phyloP scores from a whole-genome alignment of 805 yeast species.

The Wickerhamiella parazyma region DNA sequence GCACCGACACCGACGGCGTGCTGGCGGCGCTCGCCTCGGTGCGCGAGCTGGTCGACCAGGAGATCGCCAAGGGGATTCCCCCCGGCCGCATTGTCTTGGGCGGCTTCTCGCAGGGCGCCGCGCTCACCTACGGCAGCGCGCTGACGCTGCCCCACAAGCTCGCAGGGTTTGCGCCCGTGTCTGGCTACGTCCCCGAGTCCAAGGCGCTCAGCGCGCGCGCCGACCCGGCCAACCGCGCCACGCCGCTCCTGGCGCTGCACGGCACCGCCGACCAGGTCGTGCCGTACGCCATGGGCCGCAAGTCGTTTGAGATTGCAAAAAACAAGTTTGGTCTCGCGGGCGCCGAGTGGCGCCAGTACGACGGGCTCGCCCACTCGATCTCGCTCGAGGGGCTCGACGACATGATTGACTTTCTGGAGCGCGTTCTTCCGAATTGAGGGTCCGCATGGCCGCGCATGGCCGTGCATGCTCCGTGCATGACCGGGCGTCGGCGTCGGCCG shows the following conservation, averaged over 20 bases:
- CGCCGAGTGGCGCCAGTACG: constrained; percentile 39
- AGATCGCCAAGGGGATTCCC: constrained; percentile 26
- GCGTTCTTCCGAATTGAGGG: constrained; percentile 18
- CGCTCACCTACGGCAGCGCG: constrained; percentile 39
- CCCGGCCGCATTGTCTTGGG: constrained; percentile 61
- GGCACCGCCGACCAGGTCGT: constrained; percentile 70
- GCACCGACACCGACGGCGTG: constrained; percentile 30
- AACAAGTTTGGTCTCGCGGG: constrained; percentile 31
- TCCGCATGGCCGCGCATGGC: no score
- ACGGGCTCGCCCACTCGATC: constrained; percentile 56
- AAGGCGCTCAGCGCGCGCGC: constrained; percentile 14
- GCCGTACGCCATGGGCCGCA: constrained; percentile 29
- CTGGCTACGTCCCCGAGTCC: constrained; percentile 49
- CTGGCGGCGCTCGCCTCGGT: constrained; percentile 22
- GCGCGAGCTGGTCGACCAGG: constrained; percentile 23
- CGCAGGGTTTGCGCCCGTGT: constrained; percentile 65
- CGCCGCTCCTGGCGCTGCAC: constrained; percentile 82
- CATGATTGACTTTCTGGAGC: constrained; percentile 34
- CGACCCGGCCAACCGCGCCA: constrained; percentile 35
- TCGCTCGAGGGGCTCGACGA: constrained; percentile 52
- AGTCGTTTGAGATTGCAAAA: constrained; percentile 34
- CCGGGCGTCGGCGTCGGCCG: no score
- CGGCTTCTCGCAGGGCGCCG: constrained; percentile 94
- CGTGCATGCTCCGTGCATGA: no score
- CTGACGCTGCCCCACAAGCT: constrained; percentile 33